These are phyloP conservation scores for Closterium sp. DNA, from an alignment of 139 green algal genomes.

Conservation along the genomic window DNA sequence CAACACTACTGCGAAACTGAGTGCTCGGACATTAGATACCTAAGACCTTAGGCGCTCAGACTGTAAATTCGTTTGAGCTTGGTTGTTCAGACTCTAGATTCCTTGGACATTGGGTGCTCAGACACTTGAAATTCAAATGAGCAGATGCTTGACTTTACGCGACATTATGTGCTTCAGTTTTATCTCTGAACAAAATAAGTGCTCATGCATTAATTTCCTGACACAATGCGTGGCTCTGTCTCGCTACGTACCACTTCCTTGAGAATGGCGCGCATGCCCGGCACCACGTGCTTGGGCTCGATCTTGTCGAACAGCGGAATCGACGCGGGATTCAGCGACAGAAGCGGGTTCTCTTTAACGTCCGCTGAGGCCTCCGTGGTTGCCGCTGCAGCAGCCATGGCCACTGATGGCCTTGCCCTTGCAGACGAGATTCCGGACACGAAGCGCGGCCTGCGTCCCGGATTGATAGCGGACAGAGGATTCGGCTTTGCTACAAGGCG, in stretches of 20 bases:
- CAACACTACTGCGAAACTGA: neutral
- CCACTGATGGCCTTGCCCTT: neutral
- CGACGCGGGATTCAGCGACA: slow-evolving; percentile 57
- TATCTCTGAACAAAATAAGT: neutral
- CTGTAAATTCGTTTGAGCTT: neutral
- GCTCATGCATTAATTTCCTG: neutral
- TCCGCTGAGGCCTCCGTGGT: neutral
- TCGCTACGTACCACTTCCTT: slow-evolving; percentile 59
- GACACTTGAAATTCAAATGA: neutral
- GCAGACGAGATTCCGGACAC: neutral
- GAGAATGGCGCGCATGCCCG: slow-evolving; percentile 77
- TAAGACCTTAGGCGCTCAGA: too few species aligned
- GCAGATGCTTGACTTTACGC: neutral
- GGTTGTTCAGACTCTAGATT: neutral
- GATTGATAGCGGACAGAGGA: neutral
- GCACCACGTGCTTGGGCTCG: slow-evolving; percentile 86
- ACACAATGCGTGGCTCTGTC: neutral
- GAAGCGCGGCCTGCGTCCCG: too few species aligned
- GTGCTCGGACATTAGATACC: neutral
- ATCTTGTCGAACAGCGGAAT: slow-evolving; percentile 81
- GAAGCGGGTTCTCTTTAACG: slow-evolving; percentile 15
- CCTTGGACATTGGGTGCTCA: neutral
- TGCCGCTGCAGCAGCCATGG: neutral
- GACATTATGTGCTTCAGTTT: neutral
- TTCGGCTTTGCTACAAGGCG: neutral